Base-by-base conservation (phyloP, 2,329 filamentous ascomycete species). In the Sporothrix variecibatus region DNA sequence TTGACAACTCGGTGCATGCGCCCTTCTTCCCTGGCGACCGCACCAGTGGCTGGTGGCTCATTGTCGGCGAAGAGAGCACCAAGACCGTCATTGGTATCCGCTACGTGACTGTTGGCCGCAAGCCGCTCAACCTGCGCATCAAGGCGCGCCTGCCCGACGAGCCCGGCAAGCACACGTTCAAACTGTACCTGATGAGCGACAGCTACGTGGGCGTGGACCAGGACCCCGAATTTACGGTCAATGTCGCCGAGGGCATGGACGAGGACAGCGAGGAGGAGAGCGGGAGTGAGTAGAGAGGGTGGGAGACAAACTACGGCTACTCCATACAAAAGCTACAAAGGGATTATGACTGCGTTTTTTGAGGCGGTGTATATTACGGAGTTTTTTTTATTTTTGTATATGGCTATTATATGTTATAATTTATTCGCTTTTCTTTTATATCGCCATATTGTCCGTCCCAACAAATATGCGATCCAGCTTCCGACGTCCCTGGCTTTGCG, bases 1-100 rank as follows among this genome's bases (percentile, higher is more conserved):
- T 93, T 20, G 94, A 98, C 81, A 89, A 92, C 1, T 92, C 91
- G 1, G 97, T 98, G 1, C 95, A 98, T 81, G 95, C 95, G 71
- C 96, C 96, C 0, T 99, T 98, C 87, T 99, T 96, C 81, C 95
- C 96, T 0, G 86, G 83, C 69, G 92, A 92, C 82, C 99, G 99
- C 87, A 92, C 94, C 85, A 96, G 99, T 87, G 97, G 96, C 81
- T 99, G 95, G 95, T 99, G 96, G 96, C 85, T 99, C 73, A 94
- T 99, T 26, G 94, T 99, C 46, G 95, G 95, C 40, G 95, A 98
- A 78, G 94, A 98, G 84, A 92, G 90, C 81, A 94, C 92, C 56
- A 95, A 94, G 85, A 95, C 88, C 76, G 86, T 99, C 76, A 86
- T 98, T 74, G 95, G 94, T 2, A 97, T 98, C 85, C 99, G 98